Base-by-base conservation (phyloP, 177 flowering plant genomes). In the Telopea speciosissima region DNA sequence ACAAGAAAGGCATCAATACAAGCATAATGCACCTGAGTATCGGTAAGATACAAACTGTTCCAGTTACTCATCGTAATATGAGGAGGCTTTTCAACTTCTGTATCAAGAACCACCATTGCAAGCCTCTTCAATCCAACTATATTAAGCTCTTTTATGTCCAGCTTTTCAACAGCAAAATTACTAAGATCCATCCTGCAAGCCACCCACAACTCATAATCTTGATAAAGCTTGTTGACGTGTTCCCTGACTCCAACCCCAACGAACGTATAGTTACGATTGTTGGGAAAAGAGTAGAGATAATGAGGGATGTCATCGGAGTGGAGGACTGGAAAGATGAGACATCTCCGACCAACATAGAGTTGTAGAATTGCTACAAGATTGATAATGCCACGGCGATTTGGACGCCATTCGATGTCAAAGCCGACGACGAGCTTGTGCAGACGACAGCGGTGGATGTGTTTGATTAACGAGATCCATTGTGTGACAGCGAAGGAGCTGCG, bases 371-470 rank as follows among this genome's bases (percentile, higher is more conserved):
- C 24, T 2, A 33, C 49, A 33, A 52, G 36, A 24, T 54, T 22
- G 44, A 5, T 40, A 5, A 5, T 10, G 44, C 44, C 31, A 21
- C 45, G 59, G 4, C n/a, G 22, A 24, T 0, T 17, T 0, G 78
- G 79, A 6, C 74, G 75, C 79, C 83, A 81, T 54, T 81, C 83
- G 22, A 79, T 58, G 71, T 81, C 83, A 23, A 81, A 70, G 10
- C 81, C 83, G 14, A 81, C 75, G 23, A 81, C 45, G 70, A 76
- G 79, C 8, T 70, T 44, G 62, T 26, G 5, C 36, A 58, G 62
- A 3, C 23, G 24, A 19, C 5, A 16, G 12, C 60, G 45, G 62
- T 68, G 77, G 75, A 61, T 0, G 45, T 12, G 13, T 19, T 61
- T 45, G 67, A 70, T 24, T 7, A 62, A 11, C 21, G 54, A 19